Percentiles rank a stretch among this genome's conserved stretches.
Evolutionary conservation across 2,329 filamentous ascomycete genomes (phyloP).

Genomic region (Arthrobotrys sinensis): DNA sequence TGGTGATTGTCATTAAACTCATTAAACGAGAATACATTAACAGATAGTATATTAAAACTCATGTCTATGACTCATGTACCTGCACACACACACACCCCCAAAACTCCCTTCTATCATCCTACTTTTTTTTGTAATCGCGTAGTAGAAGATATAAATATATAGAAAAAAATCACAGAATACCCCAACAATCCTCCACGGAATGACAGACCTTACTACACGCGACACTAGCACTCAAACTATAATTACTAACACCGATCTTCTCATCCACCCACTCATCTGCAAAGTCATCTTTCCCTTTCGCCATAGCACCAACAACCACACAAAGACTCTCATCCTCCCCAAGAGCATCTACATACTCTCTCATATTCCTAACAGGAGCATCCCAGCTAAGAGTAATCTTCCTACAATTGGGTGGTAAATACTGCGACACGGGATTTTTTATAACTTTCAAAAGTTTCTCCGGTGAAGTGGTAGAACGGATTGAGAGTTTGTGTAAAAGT

Average conservation of each 20-base stretch:
- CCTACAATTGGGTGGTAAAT: constrained; percentile 95
- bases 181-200: constrained; percentile 96
- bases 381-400: constrained; percentile 98
- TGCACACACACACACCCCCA: no score
- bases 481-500: constrained; percentile 92
- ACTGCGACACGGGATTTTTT: constrained; percentile 97
- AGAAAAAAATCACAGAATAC: constrained; percentile 78
- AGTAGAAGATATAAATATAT: constrained; percentile 1
- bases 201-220: constrained; percentile 99
- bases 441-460: constrained; percentile 98
- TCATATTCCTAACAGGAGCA: constrained; percentile 85
- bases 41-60: neutral
- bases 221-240: constrained; percentile 95
- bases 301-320: constrained; percentile 98
- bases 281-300: constrained; percentile 95
- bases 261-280: constrained; percentile 95
- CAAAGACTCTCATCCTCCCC: constrained; percentile 91
- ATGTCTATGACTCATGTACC: no score
- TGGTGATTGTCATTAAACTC: constrained; percentile 1
- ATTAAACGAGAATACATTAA: neutral
- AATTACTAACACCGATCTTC: constrained; percentile 98
- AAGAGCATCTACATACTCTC: constrained; percentile 88
- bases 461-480: constrained; percentile 95
- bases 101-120: neutral
- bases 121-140: neutral